Evolutionary conservation across 2,329 filamentous ascomycete species (phyloP), one percentile per base, ranked within the genome.

Genomic region (Paecilomyces niveus): DNA sequence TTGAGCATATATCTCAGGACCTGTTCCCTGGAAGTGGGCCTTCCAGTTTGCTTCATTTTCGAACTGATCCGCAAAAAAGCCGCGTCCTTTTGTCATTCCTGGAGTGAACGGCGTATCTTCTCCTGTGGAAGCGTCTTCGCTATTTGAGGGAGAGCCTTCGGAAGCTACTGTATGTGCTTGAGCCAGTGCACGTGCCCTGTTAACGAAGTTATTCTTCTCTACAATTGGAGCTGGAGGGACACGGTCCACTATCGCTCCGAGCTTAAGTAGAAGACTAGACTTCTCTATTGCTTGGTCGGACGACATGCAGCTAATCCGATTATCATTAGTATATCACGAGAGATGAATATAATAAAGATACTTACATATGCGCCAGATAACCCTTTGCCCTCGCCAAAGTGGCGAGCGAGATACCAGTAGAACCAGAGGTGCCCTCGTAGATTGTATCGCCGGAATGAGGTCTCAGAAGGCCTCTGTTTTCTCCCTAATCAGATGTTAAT

Each of bases 11-110:
- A 99, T 94, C 77, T 99, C 94, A 0, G 93, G 94, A 0, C 94
- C 94, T 0, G 94, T 99, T 13, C 85, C 84, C 21, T 82, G 79
- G 66, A 88, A 86, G 76, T 99, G 94, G 1, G 94, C 92, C 53
- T 83, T 81, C 83, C 89, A 96, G 75, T 99, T 99, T 32, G 92
- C 90, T 55, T 85, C 80, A 26, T 89, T 93, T 77, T 99, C 94
- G 70, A 99, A 99, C 71, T 99, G 94, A 73, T 99, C 90, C 0
- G 93, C 92, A 71, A 97, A 99, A 76, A 96, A 92, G 22, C 94
- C 94, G 55, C 84, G 81, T 63, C 91, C 93, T 35, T 79, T 81
- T 65, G 85, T 84, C 11, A 64, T 62, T 33, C 58, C 59, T 3
- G 65, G 54, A 24, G 58, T 57, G 15, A 63, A 61, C 55, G 64